These are phyloP conservation scores for Cladosporium halotolerans DNA, from an alignment of 2,329 filamentous ascomycete genomes.

Conservation along the genomic window DNA sequence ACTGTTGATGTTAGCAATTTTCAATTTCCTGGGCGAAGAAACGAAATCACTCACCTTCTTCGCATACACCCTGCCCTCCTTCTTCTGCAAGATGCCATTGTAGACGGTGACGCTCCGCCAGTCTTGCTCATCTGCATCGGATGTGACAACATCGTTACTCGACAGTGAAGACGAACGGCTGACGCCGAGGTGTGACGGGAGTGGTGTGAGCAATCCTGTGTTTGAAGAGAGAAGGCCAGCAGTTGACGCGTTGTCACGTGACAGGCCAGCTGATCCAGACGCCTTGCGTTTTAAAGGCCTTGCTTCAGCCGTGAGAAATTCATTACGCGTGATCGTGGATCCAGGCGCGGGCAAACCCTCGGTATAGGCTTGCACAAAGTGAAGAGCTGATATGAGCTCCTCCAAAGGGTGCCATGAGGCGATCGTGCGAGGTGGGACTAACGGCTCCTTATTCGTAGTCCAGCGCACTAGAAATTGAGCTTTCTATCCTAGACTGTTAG, in stretches of 20 bases:
- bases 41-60: constrained; percentile 25
- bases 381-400: constrained; percentile 35
- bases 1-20: constrained; percentile 14
- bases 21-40: not conserved
- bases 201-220: constrained; percentile 18
- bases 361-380: constrained; percentile 39
- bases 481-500: constrained; percentile 16
- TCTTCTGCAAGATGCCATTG: constrained; percentile 35
- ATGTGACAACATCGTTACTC: not conserved
- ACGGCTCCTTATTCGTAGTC: constrained; percentile 20
- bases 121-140: not conserved
- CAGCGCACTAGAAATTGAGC: constrained; percentile 41
- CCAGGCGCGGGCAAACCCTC: constrained; percentile 17
- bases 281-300: constrained; percentile 23
- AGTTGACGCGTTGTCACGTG: constrained; percentile 13
- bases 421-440: constrained; percentile 20
- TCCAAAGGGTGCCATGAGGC: constrained; percentile 40
- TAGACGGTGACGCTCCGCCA: constrained; percentile 26
- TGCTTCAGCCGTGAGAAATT: not conserved
- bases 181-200: not conserved
- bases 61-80: constrained; percentile 33
- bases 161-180: constrained; percentile 8
- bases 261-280: constrained; percentile 11
- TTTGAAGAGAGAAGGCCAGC: not conserved
- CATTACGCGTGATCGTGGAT: not conserved